These are phyloP conservation scores for Pyrus communis DNA, from an alignment of 306 rosid species.

Conservation along the genomic window DNA sequence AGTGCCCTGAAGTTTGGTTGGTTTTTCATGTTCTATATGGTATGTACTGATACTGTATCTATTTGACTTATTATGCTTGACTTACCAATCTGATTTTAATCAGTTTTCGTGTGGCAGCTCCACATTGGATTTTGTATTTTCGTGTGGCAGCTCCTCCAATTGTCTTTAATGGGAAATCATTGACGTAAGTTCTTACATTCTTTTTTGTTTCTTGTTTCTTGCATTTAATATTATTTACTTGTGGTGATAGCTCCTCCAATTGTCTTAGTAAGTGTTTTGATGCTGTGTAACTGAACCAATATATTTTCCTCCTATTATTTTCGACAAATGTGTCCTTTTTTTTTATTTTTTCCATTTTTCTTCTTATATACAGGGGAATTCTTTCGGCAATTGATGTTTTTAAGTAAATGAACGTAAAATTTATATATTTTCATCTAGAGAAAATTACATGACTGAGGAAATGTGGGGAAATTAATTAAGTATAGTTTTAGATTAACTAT, in stretches of 20 bases:
- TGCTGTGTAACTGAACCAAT: background rate
- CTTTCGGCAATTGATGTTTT: too few species aligned
- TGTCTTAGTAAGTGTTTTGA: background rate
- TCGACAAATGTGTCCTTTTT: too few species aligned
- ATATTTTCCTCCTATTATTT: background rate
- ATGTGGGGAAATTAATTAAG: too few species aligned
- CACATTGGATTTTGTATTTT: slow-evolving; percentile 81
- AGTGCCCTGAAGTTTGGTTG: slow-evolving; percentile 92
- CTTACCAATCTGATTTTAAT: slow-evolving; percentile 21
- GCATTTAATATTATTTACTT: background rate
- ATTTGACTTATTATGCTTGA: background rate
- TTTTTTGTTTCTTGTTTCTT: background rate
- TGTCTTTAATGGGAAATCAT: slow-evolving; percentile 89
- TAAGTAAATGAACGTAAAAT: too few species aligned
- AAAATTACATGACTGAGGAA: too few species aligned
- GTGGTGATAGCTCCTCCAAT: background rate
- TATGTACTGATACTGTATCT: slow-evolving; percentile 22
- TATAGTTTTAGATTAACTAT: too few species aligned
- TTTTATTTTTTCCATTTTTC: too few species aligned
- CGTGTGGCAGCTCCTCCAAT: slow-evolving; percentile 97
- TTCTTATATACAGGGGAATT: too few species aligned
- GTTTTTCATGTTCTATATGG: slow-evolving; percentile 95
- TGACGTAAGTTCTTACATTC: slow-evolving; percentile 60
- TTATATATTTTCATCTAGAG: too few species aligned
- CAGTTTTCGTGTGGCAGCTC: slow-evolving; percentile 45